Conservation (phyloP, 108 stramenopile genomes). For the Discostella stelligeroides region DNA sequence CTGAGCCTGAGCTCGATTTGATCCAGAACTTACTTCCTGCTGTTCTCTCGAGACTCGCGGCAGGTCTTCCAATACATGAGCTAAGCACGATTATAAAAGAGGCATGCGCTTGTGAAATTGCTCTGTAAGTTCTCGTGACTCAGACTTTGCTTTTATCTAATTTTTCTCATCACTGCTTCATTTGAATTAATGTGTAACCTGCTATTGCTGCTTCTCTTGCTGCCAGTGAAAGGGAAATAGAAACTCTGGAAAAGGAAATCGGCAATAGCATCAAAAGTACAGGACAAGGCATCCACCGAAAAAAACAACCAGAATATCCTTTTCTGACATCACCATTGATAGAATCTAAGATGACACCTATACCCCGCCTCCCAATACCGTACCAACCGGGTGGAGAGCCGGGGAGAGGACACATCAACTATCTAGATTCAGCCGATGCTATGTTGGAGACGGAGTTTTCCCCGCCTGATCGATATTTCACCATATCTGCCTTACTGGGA, state of each 20-base stretch:
- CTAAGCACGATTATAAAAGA: slow-evolving; percentile 66
- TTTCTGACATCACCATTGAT: slow-evolving; percentile 14
- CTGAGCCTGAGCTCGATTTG: not conserved
- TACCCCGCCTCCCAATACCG: slow-evolving; percentile 33
- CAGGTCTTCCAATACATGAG: slow-evolving; percentile 69
- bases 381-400: slow-evolving; percentile 41
- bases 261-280: slow-evolving; percentile 16
- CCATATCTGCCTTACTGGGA: slow-evolving; percentile 75
- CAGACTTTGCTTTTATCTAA: no score
- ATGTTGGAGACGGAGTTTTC: slow-evolving; percentile 67
- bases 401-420: slow-evolving; percentile 23
- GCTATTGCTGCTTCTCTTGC: no score
- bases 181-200: no score
- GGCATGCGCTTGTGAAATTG: slow-evolving; percentile 68
- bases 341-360: slow-evolving; percentile 38
- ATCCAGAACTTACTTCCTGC: slow-evolving; percentile 31
- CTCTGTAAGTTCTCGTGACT: slow-evolving; percentile 48
- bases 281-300: not conserved
- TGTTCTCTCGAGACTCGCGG: slow-evolving; percentile 64
- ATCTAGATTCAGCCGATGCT: slow-evolving; percentile 38
- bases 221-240: slow-evolving; percentile 57
- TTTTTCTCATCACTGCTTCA: not conserved
- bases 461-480: slow-evolving; percentile 76
- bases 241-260: slow-evolving; percentile 52
- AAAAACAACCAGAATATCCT: not conserved